A percentile compares a stretch with the other conserved stretches of the same genome.
Conservation (phyloP, 192 early-diverging fungal genomes). For the Chytriomyces sp. region DNA sequence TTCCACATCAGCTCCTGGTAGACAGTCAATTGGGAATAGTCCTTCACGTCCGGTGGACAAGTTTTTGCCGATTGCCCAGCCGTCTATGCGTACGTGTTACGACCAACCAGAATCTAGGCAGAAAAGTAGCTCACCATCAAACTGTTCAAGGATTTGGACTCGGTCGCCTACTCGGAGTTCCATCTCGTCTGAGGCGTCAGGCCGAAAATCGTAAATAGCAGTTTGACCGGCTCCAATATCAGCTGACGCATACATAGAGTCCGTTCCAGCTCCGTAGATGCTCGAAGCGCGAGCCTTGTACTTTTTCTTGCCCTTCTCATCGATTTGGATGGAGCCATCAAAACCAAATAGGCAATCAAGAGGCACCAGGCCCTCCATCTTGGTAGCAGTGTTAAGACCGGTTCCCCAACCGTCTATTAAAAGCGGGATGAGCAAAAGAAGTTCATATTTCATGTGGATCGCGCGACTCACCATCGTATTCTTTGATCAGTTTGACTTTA, state of each 20-base stretch:
- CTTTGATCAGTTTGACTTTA: no score
- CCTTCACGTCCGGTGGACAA: constrained; percentile 48
- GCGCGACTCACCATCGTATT: no score
- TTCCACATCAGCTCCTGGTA: constrained; percentile 14
- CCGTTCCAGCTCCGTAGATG: constrained; percentile 6
- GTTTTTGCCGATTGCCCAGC: constrained; percentile 55
- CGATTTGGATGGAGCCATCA: no score
- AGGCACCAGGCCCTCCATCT: constrained; percentile 8
- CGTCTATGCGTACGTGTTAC: constrained; percentile 41
- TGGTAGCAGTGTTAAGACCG: constrained; percentile 12
- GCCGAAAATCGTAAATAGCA: constrained; percentile 13
- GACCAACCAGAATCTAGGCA: no score
- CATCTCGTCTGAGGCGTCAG: constrained; percentile 10
- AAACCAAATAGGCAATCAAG: no score
- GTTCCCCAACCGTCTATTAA: constrained; percentile 24
- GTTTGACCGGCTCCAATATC: neutral
- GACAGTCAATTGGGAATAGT: constrained; percentile 50
- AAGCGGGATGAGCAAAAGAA: no score
- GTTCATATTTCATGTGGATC: no score
- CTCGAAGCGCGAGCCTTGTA: neutral
- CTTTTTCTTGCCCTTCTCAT: neutral
- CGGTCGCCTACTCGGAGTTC: constrained; percentile 15
- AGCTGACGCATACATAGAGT: constrained; percentile 5
- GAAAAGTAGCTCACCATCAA: no score
- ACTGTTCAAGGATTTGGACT: neutral